Base-by-base conservation (phyloP, 257 asterid genomes). In the Nicotiana tomentosiformis region DNA sequence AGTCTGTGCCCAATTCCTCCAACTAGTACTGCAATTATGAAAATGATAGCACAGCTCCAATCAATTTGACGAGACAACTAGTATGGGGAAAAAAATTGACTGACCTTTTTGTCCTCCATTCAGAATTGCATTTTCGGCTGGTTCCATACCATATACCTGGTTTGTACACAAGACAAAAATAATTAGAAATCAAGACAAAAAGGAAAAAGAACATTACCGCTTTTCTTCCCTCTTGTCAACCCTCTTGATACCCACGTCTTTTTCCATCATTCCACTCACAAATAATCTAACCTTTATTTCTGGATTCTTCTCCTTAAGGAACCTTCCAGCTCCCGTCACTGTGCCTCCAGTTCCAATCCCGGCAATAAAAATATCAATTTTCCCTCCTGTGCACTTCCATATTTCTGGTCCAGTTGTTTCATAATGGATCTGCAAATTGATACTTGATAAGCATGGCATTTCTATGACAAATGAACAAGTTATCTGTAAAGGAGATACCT, bases 321-420 rank as follows among this genome's bases (percentile, higher is more conserved):
- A 89, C 82, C 68, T 84, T 81, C 92, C 92, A n/a, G 89, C 90
- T 29, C 92, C 92, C 17, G 90, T 87, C 81, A 89, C 83, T 26
- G 92, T 87, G 77, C 92, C 92, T 58, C 92, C 92, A 2, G 92
- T 89, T 49, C 92, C 92, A 66, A 89, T 89, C 81, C 90, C 92
- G 10, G 87, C 88, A 81, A 89, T 85, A 1, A 89, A 68, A 43
- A 80, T 84, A 74, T 86, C 90, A 43, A 89, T 84, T 72, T 86
- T 86, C 53, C 90, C 92, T 70, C 82, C 81, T 14, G 87, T 77
- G 81, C 81, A 3, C 5, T 89, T 67, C 92, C 92, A 89, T 77
- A 89, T 87, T 82, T 89, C 92, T 65, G 92, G 90, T 78, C 90
- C 90, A 84, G 92, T 89, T 37, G 92, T 87, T 84, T 89, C 90